Base-by-base conservation (phyloP, 192 early-diverging fungal species). In the Podila epicladia region DNA sequence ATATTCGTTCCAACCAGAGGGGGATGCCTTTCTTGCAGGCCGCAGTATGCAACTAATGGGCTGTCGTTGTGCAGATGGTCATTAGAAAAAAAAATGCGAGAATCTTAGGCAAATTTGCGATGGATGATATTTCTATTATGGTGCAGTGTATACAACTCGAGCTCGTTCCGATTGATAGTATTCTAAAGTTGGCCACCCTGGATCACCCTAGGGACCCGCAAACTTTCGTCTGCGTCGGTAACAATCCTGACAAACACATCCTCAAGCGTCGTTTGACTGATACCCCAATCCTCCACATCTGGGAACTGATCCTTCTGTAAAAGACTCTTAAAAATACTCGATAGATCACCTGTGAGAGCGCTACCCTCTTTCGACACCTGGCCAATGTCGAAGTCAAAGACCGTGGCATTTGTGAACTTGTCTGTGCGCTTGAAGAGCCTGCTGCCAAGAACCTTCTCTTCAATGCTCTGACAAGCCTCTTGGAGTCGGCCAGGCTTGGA, bases 211-310 rank as follows among this genome's bases (percentile, higher is more conserved):
- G 38, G 38, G 38, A 41, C 12, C 38, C 38, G 38, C 7, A 41
- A 41, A 13, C 12, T 41, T 2, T 9, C 38, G 9, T 41, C 35
- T 37, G 35, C 7, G 12, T 80, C 82, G 0, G 76, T 79, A 4
- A 67, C 69, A 59, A 79, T 79, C 76, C 67, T 79, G 76, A 93
- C 75, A 84, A 93, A 93, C 33, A 93, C 92, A 64, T 91, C 91
- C 67, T 93, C 92, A 11, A 93, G 74, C 5, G 84, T 90, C 9
- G 90, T 90, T 64, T 93, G 88, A 29, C 84, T 84, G 17, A 94
- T 61, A 20, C 92, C 93, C 88, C 89, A 94, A 61, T 93, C 91
- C 53, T 83, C 69, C 58, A 94, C 87, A 5, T 89, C 89, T 45
- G 75, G 64, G 33, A 75, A 69, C 20, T 55, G 65, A 8, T 84